These are phyloP conservation scores for Boletus smithii DNA, from an alignment of 1,284 basidiomycete genomes.

Conservation along the genomic window DNA sequence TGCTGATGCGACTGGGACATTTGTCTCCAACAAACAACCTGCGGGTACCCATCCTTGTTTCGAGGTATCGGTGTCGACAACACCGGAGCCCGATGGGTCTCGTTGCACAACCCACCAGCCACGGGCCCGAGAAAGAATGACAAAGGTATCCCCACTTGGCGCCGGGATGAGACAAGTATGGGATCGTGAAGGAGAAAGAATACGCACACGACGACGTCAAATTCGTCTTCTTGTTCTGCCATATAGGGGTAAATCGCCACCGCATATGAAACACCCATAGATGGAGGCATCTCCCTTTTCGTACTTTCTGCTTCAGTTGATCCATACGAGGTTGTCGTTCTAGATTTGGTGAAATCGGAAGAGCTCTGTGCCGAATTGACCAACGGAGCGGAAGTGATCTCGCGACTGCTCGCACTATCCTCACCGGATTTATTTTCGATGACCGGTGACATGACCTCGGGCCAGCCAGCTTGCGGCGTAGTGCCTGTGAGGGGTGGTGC, in stretches of 20 bases:
- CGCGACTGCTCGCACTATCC: conserved; percentile 20
- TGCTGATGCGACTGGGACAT: conserved; percentile 71
- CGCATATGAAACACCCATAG: conserved; percentile 75
- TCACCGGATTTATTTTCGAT: conserved; percentile 48
- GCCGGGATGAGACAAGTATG: conserved; percentile 12
- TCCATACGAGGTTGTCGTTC: conserved; percentile 12
- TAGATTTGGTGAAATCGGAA: conserved; percentile 21
- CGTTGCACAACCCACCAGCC: conserved; percentile 99
- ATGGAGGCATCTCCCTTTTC: conserved; percentile 49
- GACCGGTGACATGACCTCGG: conserved; percentile 66
- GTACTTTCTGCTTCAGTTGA: conserved; percentile 31
- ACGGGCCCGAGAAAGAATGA: conserved; percentile 89
- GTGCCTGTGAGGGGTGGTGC: conserved; percentile 48
- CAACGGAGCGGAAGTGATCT: conserved; percentile 20
- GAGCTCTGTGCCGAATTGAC: conserved; percentile 17
- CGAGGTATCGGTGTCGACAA: conserved; percentile 68
- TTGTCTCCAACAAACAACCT: conserved; percentile 92
- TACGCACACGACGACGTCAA: conserved; percentile 92
- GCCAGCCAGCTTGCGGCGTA: conserved; percentile 67
- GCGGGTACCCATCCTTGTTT: conserved; percentile 89
- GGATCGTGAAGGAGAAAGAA: conserved; percentile 1
- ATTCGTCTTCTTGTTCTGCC: conserved; percentile 96
- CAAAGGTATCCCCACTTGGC: conserved; percentile 80
- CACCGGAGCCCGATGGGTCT: conserved; percentile 82
- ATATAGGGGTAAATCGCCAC: conserved; percentile 94